A percentile compares a stretch with the other conserved stretches of the same genome.
phyloP scores from a whole-genome alignment of 495 filamentous ascomycete genomes.

The Aspergillus sclerotioniger region DNA sequence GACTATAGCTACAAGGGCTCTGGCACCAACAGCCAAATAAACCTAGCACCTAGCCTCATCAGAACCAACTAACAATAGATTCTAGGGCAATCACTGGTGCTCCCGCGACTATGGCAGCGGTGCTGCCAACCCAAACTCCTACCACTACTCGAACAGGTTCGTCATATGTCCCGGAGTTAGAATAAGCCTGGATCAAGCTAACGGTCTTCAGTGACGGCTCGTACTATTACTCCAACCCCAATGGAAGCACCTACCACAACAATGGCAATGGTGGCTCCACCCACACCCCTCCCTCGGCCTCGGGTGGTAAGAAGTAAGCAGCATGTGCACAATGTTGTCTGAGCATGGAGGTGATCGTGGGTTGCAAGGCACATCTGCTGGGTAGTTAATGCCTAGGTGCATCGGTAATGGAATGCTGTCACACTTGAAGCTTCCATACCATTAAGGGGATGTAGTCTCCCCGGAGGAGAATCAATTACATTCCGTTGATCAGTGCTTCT shows the following conservation, averaged over 20 bases:
- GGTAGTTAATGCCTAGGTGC: no score
- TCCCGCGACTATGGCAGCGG: constrained; percentile 45
- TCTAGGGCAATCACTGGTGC: constrained; percentile 55
- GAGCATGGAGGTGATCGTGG: no score
- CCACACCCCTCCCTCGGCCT: constrained; percentile 32
- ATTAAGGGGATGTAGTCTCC: no score
- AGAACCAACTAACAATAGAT: background rate
- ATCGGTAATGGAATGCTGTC: no score
- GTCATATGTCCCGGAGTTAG: no score
- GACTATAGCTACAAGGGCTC: constrained; percentile 39
- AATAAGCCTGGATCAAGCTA: no score
- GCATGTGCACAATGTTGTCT: background rate
- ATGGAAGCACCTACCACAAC: constrained; percentile 53
- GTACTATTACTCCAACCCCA: constrained; percentile 54
- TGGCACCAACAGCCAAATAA: constrained; percentile 49
- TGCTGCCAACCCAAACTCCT: constrained; percentile 42
- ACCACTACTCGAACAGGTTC: constrained; percentile 52
- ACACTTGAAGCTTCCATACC: no score
- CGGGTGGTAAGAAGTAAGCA: constrained; percentile 23
- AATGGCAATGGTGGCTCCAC: constrained; percentile 37
- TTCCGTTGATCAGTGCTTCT: no score
- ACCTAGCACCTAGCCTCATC: background rate
- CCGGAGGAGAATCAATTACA: no score
- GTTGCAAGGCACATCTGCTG: no score
- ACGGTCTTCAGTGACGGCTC: constrained; percentile 32